Evolutionary conservation across 148 eudicot genomes (phyloP).

Genomic region (Dysphania ambrosioides): DNA sequence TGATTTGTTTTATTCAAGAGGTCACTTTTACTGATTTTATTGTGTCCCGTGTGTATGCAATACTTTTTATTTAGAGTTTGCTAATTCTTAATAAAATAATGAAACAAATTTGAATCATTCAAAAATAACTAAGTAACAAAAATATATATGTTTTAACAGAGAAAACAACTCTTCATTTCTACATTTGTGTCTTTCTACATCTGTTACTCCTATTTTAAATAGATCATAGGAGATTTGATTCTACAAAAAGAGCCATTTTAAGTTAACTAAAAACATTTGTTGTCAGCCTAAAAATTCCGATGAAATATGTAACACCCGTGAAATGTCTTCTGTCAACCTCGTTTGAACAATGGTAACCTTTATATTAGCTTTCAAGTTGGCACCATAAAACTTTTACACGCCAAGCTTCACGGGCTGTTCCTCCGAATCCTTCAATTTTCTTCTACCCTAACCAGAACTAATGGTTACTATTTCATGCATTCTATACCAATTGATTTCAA

Average conservation of each 20-base stretch:
- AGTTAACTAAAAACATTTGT: background rate
- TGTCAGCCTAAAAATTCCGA: background rate
- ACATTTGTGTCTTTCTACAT: background rate
- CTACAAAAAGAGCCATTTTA: background rate
- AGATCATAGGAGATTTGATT: background rate
- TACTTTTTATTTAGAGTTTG: no score
- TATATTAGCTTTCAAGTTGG: conserved; percentile 19
- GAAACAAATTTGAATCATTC: no score
- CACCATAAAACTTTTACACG: conserved; percentile 20
- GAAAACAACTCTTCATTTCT: background rate
- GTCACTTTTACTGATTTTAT: no score
- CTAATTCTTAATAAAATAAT: no score
- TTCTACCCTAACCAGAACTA: background rate
- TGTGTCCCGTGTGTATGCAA: no score
- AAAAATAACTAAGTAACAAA: no score
- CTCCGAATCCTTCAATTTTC: background rate
- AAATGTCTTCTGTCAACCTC: conserved; percentile 12
- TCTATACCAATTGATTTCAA: background rate
- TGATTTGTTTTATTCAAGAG: no score
- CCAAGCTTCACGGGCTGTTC: conserved; percentile 23
- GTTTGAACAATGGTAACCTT: background rate
- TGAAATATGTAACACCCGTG: conserved; percentile 13
- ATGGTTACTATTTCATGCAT: conserved; percentile 8
- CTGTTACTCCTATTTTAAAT: background rate
- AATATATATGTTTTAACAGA: background rate